Evolutionary conservation across 768 basidiomycete species (phyloP).

Genomic region (Boletus edulis): DNA sequence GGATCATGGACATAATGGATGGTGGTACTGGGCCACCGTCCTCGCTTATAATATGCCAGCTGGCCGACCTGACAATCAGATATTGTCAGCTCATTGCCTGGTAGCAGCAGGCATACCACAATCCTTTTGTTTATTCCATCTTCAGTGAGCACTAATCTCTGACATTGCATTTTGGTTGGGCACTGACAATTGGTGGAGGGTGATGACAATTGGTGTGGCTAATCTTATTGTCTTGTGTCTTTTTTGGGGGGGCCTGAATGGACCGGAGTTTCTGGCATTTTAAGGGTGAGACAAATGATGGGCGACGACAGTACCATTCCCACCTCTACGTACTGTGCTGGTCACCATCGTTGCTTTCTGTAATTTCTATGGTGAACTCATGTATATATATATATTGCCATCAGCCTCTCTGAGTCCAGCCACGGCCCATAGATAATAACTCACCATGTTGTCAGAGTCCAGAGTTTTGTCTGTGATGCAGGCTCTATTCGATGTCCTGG

Average conservation of each 20-base stretch:
- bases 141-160: too few relatives aligned
- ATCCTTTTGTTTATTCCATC: too few relatives aligned
- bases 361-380: neutral
- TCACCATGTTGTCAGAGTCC: neutral
- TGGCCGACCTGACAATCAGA: too few relatives aligned
- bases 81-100: too few relatives aligned
- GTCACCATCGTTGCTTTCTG: neutral
- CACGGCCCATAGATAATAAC: neutral
- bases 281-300: neutral
- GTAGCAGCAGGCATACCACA: too few relatives aligned
- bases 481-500: neutral
- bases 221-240: too few relatives aligned
- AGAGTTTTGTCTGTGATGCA: neutral
- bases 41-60: too few relatives aligned
- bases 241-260: too few relatives aligned
- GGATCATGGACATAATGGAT: neutral
- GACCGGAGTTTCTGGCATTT: neutral
- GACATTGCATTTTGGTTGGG: neutral
- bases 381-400: neutral
- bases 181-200: neutral
- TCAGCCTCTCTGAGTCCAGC: neutral
- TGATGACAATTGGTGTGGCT: too few relatives aligned
- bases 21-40: too few relatives aligned
- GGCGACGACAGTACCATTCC: neutral
- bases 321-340: neutral